phyloP scores from a whole-genome alignment of 192 early-diverging fungal genomes.

The Backusella morwellensis region DNA sequence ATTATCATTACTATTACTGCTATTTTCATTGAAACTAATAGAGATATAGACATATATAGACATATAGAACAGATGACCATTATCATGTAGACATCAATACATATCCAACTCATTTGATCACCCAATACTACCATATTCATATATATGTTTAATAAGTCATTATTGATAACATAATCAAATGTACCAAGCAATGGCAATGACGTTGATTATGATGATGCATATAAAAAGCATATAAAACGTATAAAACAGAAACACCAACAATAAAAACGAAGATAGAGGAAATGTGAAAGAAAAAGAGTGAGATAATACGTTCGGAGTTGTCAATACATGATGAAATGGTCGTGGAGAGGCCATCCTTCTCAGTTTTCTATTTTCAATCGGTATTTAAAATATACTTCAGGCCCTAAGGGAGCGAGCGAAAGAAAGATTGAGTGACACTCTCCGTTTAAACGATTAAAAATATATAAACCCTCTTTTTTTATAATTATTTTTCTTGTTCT shows the following conservation, averaged over 20 bases:
- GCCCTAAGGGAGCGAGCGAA: neutral
- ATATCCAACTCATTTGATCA: neutral
- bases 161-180: neutral
- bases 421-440: neutral
- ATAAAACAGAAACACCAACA: neutral
- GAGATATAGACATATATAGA: too few relatives aligned
- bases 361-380: neutral
- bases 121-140: neutral
- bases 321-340: neutral
- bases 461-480: neutral
- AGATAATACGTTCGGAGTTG: neutral
- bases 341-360: neutral
- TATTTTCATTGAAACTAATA: too few relatives aligned
- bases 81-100: neutral
- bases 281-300: neutral
- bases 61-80: neutral
- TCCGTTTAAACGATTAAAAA: conserved; percentile 4
- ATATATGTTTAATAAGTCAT: neutral
- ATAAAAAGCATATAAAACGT: neutral
- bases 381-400: neutral
- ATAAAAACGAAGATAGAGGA: neutral
- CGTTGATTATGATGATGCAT: too few relatives aligned
- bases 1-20: too few relatives aligned
- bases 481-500: neutral
- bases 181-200: neutral